phyloP scores from a whole-genome alignment of 2,329 filamentous ascomycete species.

The Remersonia thermophila region DNA sequence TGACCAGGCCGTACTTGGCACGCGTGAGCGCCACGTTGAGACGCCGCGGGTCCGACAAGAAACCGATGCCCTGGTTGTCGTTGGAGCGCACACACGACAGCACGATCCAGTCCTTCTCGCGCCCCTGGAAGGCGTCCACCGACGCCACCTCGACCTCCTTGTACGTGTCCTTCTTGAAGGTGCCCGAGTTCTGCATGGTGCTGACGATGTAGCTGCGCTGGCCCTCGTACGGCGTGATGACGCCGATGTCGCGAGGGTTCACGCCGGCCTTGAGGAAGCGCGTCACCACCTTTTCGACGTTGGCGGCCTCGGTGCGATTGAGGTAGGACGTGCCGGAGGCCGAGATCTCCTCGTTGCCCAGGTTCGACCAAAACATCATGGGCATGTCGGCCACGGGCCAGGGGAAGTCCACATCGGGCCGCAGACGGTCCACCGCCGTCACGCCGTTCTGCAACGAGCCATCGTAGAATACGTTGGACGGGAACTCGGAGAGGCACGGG shows the following conservation, averaged over 20 bases:
- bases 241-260: constrained; percentile 85
- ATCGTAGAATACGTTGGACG: constrained; percentile 99
- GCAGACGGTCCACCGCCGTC: constrained; percentile 74
- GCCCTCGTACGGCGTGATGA: constrained; percentile 97
- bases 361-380: constrained; percentile 99
- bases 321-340: constrained; percentile 96
- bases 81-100: constrained; percentile 96
- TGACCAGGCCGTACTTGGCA: constrained; percentile 92
- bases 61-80: constrained; percentile 97
- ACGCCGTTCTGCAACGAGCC: constrained; percentile 94
- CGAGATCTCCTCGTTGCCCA: constrained; percentile 95
- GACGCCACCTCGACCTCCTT: constrained; percentile 98
- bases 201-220: constrained; percentile 97
- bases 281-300: constrained; percentile 96
- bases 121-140: constrained; percentile 95
- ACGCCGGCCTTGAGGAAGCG: constrained; percentile 98
- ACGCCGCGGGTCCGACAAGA: constrained; percentile 92
- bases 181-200: constrained; percentile 97
- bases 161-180: constrained; percentile 96
- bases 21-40: constrained; percentile 94
- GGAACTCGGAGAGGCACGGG: constrained; percentile 90
- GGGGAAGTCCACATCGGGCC: constrained; percentile 91
- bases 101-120: constrained; percentile 98
- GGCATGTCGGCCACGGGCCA: constrained; percentile 90
- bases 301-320: constrained; percentile 91